Conservation (phyloP, 257 asterid species). For the Solanum boliviense region DNA sequence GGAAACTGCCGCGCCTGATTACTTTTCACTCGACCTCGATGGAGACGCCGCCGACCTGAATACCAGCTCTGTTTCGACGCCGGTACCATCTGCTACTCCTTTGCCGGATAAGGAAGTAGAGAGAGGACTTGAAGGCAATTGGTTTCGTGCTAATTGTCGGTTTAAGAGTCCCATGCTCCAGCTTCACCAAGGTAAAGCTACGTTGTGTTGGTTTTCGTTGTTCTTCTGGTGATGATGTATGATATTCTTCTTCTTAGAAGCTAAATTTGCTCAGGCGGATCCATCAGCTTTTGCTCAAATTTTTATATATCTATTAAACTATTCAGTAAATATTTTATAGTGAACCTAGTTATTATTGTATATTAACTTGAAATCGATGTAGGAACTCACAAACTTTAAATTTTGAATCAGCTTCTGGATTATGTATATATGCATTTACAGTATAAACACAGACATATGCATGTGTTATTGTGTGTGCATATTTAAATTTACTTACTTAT, state of each 20-base stretch:
- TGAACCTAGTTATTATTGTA: not conserved
- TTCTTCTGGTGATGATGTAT: not conserved
- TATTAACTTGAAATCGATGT: not conserved
- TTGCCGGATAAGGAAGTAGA: conserved; percentile 11
- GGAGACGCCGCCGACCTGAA: conserved; percentile 6
- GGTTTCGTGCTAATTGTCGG: conserved; percentile 75
- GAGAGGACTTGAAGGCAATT: conserved; percentile 65
- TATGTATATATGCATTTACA: not conserved
- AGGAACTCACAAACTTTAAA: not conserved
- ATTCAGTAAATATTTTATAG: not conserved
- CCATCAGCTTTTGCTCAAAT: not conserved
- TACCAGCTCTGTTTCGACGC: conserved; percentile 2
- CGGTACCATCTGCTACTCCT: conserved; percentile 15
- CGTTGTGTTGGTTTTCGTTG: not conserved
- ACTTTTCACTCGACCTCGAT: conserved; percentile 71
- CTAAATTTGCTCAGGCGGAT: not conserved
- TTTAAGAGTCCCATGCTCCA: conserved; percentile 84
- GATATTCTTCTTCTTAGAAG: not conserved
- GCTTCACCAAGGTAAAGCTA: conserved; percentile 68
- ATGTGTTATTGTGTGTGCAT: not conserved
- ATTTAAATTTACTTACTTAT: not conserved
- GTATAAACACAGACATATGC: not conserved
- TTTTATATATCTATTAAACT: not conserved
- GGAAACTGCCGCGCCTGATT: conserved; percentile 53
- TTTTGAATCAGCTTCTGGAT: not conserved